Base-by-base conservation (phyloP, 2,329 filamentous ascomycete species). In the Elsinoe arachidis region DNA sequence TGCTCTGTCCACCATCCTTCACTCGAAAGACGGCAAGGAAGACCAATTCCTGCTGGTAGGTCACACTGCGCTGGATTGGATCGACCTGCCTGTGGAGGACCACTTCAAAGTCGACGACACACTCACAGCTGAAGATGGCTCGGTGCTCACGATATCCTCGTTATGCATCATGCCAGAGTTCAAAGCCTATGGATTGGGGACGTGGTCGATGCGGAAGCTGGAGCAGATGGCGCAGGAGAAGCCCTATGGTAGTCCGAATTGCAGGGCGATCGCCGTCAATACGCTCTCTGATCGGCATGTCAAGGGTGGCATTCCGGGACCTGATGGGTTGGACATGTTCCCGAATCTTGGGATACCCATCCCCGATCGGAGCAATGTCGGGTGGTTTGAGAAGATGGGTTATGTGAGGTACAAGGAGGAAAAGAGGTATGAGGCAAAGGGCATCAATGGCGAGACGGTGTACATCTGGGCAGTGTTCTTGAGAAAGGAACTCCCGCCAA, bases 81-180 rank as follows among this genome's bases (percentile, higher is more conserved):
- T 59, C 5, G 60, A 61, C 34, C 44, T 57, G 4, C 53, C 47
- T 2, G 46, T 56, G 14, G 41, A 53, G 7, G 53, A 58, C 21
- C 34, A 19, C 2, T 14, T 55, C 33, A 21, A 43, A 5, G 58
- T 58, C 1, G 62, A 63, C 35, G 26, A 41, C 1, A 59, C 49
- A 0, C 47, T 63, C 10, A 60, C 58, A 9, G 34, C 54, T 2
- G 21, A 39, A 3, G 60, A 60, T 10, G 56, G 60, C 6, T 58
- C 55, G 11, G 38, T 62, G 0, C 15, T 63, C 26, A 59, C 55
- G 4, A 61, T 63, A 52, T 57, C 60, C 1, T 51, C 59, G n/a
- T 59, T 63, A 15, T 62, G 62, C 54, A 56, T 63, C 7, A 49
- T 61, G 35, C 61, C 62, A n/a, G 51, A 54, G 4, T 61, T 60